phyloP scores from a whole-genome alignment of 306 rosid species.

The Pterocarpus macrocarpus region DNA sequence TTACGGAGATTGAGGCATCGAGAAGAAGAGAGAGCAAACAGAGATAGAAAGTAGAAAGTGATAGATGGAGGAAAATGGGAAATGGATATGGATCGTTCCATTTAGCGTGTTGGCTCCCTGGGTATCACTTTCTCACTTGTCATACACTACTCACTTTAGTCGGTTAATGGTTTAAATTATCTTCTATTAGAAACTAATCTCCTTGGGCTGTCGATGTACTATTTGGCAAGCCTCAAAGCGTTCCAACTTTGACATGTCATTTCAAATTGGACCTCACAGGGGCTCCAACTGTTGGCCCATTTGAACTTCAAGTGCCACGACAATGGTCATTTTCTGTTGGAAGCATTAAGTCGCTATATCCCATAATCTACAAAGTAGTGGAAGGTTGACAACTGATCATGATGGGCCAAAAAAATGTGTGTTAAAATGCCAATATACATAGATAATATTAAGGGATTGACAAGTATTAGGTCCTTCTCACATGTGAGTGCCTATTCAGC shows the following conservation, averaged over 20 bases:
- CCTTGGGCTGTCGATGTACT: constrained; percentile 9
- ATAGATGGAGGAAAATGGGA: neutral
- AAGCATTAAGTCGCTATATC: constrained; percentile 10
- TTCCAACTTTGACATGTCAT: constrained; percentile 16
- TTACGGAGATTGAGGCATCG: neutral
- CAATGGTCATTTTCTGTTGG: constrained; percentile 8
- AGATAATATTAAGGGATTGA: neutral
- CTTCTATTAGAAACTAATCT: constrained; percentile 5
- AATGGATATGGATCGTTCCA: constrained; percentile 2
- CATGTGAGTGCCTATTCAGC: constrained; percentile 19
- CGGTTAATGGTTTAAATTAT: constrained; percentile 15
- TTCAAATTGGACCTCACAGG: constrained; percentile 42
- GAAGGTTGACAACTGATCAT: constrained; percentile 49
- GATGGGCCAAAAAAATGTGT: constrained; percentile 8
- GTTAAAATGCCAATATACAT: neutral
- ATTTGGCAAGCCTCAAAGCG: constrained; percentile 15
- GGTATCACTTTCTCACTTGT: constrained; percentile 30
- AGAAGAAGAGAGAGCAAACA: neutral
- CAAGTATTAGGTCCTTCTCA: constrained; percentile 45
- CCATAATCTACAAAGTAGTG: constrained; percentile 45
- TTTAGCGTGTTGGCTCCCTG: neutral
- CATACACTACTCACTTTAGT: neutral
- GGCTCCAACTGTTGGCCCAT: constrained; percentile 36
- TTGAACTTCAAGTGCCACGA: constrained; percentile 23
- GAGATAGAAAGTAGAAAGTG: neutral